Evolutionary conservation across 257 asterid genomes (phyloP).

Genomic region (Fraxinus americana): DNA sequence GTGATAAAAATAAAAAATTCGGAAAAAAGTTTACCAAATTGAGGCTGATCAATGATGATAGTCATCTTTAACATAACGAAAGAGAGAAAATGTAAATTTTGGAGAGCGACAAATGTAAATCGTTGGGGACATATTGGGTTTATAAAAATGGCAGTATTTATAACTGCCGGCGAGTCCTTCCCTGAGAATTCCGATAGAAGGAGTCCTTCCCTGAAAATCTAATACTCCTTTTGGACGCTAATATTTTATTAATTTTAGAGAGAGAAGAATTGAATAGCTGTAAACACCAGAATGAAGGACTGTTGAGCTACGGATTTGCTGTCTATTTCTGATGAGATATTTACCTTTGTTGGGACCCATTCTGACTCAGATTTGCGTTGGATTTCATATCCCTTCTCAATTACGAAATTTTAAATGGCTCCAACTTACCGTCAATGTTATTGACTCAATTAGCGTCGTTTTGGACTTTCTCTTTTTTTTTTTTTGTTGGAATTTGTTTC

Average conservation of each 20-base stretch:
- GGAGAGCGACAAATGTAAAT: background rate
- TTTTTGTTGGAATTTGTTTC: no score
- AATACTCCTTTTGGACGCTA: no score
- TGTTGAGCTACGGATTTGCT: background rate
- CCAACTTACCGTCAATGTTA: constrained; percentile 5
- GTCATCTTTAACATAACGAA: constrained; percentile 45
- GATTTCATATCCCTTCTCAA: constrained; percentile 19
- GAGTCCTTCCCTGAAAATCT: constrained; percentile 53
- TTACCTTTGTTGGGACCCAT: constrained; percentile 24
- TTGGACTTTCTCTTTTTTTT: no score
- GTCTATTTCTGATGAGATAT: background rate
- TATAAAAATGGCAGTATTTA: constrained; percentile 51
- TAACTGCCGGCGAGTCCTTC: constrained; percentile 88
- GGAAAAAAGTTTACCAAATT: constrained; percentile 39
- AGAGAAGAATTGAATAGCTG: background rate
- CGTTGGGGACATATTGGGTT: constrained; percentile 19
- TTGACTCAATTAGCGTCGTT: background rate
- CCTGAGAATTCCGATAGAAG: constrained; percentile 64
- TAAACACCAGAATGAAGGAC: background rate
- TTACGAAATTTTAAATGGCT: background rate
- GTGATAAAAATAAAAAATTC: background rate
- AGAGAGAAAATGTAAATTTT: background rate
- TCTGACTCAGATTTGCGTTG: constrained; percentile 43
- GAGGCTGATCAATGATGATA: constrained; percentile 51
- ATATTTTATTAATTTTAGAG: no score